Conservation (phyloP, 2,329 filamentous ascomycete species). For the Pseudocercospora vitis region DNA sequence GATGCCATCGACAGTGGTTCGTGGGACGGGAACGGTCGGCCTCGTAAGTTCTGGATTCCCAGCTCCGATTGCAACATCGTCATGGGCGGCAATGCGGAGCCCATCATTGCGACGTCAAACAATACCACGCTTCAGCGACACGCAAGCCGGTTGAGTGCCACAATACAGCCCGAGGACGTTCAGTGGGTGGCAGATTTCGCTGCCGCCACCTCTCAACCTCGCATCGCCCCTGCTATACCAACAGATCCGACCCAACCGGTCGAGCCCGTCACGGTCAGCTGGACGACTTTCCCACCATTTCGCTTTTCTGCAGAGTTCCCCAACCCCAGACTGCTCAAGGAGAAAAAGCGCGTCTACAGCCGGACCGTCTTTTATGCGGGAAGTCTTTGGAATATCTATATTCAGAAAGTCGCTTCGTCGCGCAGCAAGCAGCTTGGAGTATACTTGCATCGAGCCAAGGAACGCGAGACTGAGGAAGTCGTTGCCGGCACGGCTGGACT, state of each 20-base stretch:
- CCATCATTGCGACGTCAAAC: constrained; percentile 50
- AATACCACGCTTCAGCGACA: constrained; percentile 46
- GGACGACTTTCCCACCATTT: constrained; percentile 59
- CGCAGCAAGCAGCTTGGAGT: constrained; percentile 60
- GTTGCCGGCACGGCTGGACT: constrained; percentile 41
- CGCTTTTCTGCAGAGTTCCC: constrained; percentile 60
- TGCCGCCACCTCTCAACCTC: constrained; percentile 43
- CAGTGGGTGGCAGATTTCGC: constrained; percentile 58
- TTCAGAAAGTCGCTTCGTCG: constrained; percentile 57
- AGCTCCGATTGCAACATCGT: constrained; percentile 55
- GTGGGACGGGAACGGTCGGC: constrained; percentile 56
- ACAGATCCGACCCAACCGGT: constrained; percentile 7
- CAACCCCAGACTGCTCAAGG: constrained; percentile 56
- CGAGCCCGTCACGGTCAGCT: constrained; percentile 41
- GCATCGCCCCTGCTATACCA: constrained; percentile 23
- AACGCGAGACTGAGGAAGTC: constrained; percentile 52
- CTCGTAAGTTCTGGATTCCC: constrained; percentile 60
- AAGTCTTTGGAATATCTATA: constrained; percentile 62
- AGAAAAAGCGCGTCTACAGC: constrained; percentile 60
- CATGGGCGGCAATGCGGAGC: constrained; percentile 55
- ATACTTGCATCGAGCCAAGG: constrained; percentile 60
- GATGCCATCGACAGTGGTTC: constrained; percentile 47
- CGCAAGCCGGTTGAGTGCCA: constrained; percentile 51
- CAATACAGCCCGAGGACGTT: constrained; percentile 54
- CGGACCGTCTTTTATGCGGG: constrained; percentile 61